These are phyloP conservation scores for Silene coronaria DNA, from an alignment of 179 eudicot species.

Conservation along the genomic window DNA sequence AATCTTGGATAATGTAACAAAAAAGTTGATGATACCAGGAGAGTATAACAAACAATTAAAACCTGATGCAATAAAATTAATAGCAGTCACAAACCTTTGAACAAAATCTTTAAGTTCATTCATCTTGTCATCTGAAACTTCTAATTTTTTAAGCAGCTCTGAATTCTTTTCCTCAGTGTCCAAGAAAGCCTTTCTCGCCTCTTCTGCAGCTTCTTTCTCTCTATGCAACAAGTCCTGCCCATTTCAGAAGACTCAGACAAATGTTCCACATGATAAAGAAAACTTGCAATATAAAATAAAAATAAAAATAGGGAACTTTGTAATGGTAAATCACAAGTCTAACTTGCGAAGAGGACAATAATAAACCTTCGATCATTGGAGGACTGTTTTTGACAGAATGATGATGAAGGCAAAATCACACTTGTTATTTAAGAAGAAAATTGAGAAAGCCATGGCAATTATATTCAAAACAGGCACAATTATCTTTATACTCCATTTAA, in stretches of 20 bases:
- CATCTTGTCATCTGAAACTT: constrained; percentile 66
- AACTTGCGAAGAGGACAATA: neutral
- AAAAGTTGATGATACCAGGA: neutral
- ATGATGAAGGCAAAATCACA: neutral
- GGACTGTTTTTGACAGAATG: neutral
- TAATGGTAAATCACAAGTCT: neutral
- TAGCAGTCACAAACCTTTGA: constrained; percentile 60
- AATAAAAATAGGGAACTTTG: no score
- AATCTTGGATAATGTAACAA: neutral
- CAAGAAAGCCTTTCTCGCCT: constrained; percentile 43
- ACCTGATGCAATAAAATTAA: neutral
- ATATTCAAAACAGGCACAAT: neutral
- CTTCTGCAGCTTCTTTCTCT: constrained; percentile 66
- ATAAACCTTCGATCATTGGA: neutral
- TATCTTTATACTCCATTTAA: neutral
- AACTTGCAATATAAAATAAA: neutral
- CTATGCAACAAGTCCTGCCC: constrained; percentile 49
- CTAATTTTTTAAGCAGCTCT: constrained; percentile 62
- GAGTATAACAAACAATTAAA: neutral
- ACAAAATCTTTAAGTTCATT: constrained; percentile 73
- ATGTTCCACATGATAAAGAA: neutral
- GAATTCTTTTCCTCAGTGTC: constrained; percentile 58
- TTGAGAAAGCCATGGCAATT: neutral
- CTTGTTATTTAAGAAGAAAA: neutral
- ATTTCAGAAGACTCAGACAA: constrained; percentile 15